A percentile compares a stretch with the other conserved stretches of the same genome.
phyloP scores from a whole-genome alignment of 2,329 filamentous ascomycete species.

The Hypoxylon sp. region DNA sequence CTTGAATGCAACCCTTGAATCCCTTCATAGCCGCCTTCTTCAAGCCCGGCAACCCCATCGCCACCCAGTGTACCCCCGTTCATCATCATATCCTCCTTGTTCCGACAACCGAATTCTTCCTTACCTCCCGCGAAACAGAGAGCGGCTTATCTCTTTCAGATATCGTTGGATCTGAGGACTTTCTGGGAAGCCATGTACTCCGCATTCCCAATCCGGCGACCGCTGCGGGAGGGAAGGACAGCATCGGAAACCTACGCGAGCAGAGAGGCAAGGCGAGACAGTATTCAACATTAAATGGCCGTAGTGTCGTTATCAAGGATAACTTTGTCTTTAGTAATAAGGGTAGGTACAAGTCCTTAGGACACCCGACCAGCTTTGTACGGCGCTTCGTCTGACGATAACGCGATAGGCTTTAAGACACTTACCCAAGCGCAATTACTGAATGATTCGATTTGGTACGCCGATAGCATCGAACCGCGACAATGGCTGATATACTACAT shows the following conservation, averaged over 20 bases:
- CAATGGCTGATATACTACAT: constrained; percentile 99
- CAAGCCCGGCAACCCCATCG: constrained; percentile 83
- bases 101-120: constrained; percentile 90
- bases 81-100: constrained; percentile 96
- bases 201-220: constrained; percentile 76
- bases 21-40: constrained; percentile 99
- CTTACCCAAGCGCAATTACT: constrained; percentile 91
- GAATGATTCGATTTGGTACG: constrained; percentile 87
- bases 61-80: constrained; percentile 89
- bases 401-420: constrained; percentile 82
- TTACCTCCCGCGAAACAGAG: constrained; percentile 90
- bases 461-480: constrained; percentile 87
- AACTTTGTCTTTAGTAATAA: constrained; percentile 95
- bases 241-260: constrained; percentile 79
- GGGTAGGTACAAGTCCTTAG: constrained; percentile 67
- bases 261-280: constrained; percentile 93
- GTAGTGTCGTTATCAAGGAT: constrained; percentile 95
- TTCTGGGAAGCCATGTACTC: constrained; percentile 95
- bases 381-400: constrained; percentile 47
- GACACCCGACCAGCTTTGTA: constrained; percentile 14
- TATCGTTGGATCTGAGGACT: constrained; percentile 90
- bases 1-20: constrained; percentile 96
- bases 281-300: constrained; percentile 91
- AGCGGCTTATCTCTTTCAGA: constrained; percentile 83
- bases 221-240: constrained; percentile 69